Evolutionary conservation across 2,329 filamentous ascomycete genomes (phyloP), one percentile per base, ranked within the genome.

Genomic region (Scytalidium lignicola): DNA sequence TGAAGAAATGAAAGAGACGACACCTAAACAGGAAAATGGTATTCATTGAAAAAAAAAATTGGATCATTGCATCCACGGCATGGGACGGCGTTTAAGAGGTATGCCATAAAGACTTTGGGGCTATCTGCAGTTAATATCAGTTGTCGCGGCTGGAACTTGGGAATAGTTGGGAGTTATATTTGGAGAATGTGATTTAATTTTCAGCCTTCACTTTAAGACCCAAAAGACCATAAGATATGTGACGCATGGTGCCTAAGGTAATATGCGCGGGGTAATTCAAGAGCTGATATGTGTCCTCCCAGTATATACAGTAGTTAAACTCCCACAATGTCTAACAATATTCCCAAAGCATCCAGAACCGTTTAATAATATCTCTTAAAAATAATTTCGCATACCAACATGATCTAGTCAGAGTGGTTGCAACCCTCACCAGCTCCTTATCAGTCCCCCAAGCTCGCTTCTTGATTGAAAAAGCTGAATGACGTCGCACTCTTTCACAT

Each of bases 1-100:
- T 54, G 78, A 79, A 44, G 79, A 83, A 48, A 83, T 83, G 78
- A 69, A 76, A 51, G 72, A 74, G 26, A 53, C 54, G 26, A 47
- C 39, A 23, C 23, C 49, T 4, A 58, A 58, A 44, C 50, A 51
- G 22, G 58, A 63, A 29, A 63, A 64, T 80, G 81, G 74, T 17
- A 19, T 37, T 15, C 32, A 37, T 37, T 37, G 23, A 26, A 26
- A 37, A 37, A 37, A 17, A 13, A 15, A 13, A 37, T 37, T 37
- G 23, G 23, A 10, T 26, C 23, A 6, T 37, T 37, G 7, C 4
- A 9, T 37, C n/a, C 15, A 13, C 15, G 32, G 32, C 32, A 37
- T 37, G 10, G 32, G 32, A 37, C 32, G 32, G 32, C 32, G 32
- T 37, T 37, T n/a, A 37, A 37, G 32, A 37, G 32, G n/a, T 37